Base-by-base conservation (phyloP, 192 early-diverging fungal genomes). In the Coemansia nantahalensis region DNA sequence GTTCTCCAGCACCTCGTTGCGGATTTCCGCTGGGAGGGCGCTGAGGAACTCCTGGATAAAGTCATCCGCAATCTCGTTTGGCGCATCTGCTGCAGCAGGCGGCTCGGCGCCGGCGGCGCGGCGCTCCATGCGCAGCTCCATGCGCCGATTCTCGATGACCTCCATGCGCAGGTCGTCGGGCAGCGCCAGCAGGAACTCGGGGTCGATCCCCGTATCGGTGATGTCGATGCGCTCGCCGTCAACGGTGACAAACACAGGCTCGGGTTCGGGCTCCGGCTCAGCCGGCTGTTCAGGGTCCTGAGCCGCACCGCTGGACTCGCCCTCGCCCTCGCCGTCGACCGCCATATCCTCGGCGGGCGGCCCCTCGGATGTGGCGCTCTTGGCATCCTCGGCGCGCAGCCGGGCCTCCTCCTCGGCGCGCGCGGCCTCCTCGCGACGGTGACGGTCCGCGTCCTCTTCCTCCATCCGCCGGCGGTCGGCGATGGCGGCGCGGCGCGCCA, bases 131-230 rank as follows among this genome's bases (percentile, higher is more conserved):
- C 66, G 65, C 39, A 67, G 47, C 42, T 90, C 84, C 24, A 79
- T 77, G 18, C 83, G 62, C 33, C 96, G 93, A 45, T 91, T 83
- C 53, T 86, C 87, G 31, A 96, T 78, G 8, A 97, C 93, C 70
- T 99, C 96, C 55, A 84, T 82, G 36, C 92, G 87, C 60, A 99
- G 65, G 40, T 97, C 93, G 23, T 95, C 94, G 0, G 96, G 96
- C 22, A 99, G 72, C 2, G 96, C 96, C 54, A 89, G 84, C 47
- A 99, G 75, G 64, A 99, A 99, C 53, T 87, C 87, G 5, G 83
- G 81, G 55, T 99, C 96, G 37, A 99, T 99, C 9, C 92, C 96
- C 16, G 88, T 89, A 17, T 91, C 92, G 1, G 92, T 89, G 33
- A 99, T 92, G 50, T 99, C 94, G 0, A 95, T 78, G 53, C 78